These are phyloP conservation scores for Tetrahymena thermophila DNA, from an alignment of 73 alveolate genomes.

Conservation along the genomic window DNA sequence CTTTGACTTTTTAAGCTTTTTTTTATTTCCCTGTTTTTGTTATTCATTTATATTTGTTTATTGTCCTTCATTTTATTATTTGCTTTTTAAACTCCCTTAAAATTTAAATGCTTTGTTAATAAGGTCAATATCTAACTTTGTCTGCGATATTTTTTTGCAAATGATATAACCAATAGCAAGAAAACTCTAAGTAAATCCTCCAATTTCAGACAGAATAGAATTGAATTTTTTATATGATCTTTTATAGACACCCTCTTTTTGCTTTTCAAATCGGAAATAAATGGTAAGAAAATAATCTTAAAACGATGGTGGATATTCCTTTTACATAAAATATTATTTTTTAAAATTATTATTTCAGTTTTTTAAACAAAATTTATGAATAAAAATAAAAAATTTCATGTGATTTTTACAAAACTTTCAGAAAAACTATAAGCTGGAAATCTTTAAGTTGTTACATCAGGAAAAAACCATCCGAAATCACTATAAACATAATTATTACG, in stretches of 20 bases:
- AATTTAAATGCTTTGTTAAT: background rate
- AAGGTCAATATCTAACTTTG: background rate
- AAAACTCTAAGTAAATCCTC: background rate
- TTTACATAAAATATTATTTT: no score
- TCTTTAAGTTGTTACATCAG: background rate
- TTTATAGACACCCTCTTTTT: background rate
- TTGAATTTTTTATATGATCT: background rate
- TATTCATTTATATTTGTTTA: background rate
- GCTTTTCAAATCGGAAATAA: background rate
- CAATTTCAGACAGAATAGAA: background rate
- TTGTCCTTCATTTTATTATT: background rate
- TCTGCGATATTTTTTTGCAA: background rate
- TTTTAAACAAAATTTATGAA: background rate
- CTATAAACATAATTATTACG: background rate
- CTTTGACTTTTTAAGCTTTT: no score
- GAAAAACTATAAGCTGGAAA: background rate
- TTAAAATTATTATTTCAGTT: background rate
- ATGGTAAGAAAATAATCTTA: background rate
- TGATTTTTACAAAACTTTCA: background rate
- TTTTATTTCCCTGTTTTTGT: background rate
- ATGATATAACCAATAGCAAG: background rate
- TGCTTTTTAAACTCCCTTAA: background rate
- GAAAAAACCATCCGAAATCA: background rate
- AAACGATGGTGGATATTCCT: background rate
- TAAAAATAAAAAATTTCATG: no score